These are phyloP conservation scores for Clonostachys rhizophaga DNA, from an alignment of 2,329 filamentous ascomycete species.

Conservation along the genomic window DNA sequence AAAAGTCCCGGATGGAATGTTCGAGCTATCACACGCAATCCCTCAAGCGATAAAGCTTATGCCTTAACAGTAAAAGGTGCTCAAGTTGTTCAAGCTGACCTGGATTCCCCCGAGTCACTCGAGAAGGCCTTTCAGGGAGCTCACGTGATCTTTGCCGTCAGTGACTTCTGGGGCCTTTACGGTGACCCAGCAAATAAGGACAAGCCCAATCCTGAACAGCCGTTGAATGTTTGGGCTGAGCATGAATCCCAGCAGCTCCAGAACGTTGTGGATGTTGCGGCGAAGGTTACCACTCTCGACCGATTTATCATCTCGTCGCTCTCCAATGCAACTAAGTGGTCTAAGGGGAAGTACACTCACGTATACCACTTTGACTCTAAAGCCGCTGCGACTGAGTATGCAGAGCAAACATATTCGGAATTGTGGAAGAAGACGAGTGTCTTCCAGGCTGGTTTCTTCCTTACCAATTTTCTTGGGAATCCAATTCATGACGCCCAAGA, in stretches of 20 bases:
- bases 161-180: constrained; percentile 5
- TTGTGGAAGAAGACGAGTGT: constrained; percentile 2
- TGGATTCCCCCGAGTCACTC: constrained; percentile 3
- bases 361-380: constrained; percentile 45
- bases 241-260: constrained; percentile 7
- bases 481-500: neutral
- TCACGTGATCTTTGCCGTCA: constrained; percentile 6
- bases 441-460: neutral
- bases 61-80: constrained; percentile 3
- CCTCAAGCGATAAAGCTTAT: neutral
- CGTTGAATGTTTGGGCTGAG: constrained; percentile 8
- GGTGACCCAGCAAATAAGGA: constrained; percentile 1
- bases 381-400: constrained; percentile 26
- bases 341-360: constrained; percentile 31
- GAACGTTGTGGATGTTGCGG: constrained; percentile 9
- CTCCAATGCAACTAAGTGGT: constrained; percentile 34
- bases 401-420: constrained; percentile 3
- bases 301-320: constrained; percentile 41
- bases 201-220: constrained; percentile 2
- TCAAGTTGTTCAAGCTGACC: constrained; percentile 7
- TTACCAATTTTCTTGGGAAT: neutral
- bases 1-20: constrained; percentile 5
- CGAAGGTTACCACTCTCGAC: constrained; percentile 13
- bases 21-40: constrained; percentile 8
- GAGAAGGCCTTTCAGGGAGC: constrained; percentile 6